These are phyloP conservation scores for Massariosphaeria phaeospora DNA, from an alignment of 495 filamentous ascomycete genomes.

Conservation along the genomic window DNA sequence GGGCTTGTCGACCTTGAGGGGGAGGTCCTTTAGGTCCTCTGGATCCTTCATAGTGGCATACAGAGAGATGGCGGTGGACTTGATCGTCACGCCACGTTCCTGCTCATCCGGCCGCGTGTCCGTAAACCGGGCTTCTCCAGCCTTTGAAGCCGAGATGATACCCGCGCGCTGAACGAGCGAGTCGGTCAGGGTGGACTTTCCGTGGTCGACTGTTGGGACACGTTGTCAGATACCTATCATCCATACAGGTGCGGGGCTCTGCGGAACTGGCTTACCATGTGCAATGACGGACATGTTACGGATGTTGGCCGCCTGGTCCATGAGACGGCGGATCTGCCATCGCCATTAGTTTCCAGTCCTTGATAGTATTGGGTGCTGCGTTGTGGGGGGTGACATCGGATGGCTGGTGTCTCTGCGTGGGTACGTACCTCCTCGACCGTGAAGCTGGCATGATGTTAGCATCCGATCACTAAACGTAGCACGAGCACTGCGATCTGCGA, in stretches of 20 bases:
- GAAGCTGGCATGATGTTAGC: conserved; percentile 63
- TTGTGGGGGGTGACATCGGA: too few species aligned
- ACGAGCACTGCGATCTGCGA: too few species aligned
- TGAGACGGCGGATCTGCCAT: conserved; percentile 76
- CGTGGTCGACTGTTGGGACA: conserved; percentile 75
- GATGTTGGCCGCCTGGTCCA: conserved; percentile 98
- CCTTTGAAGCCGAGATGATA: conserved; percentile 98
- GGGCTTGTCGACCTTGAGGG: conserved; percentile 77
- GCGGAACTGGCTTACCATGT: conserved; percentile 46
- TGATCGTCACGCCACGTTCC: conserved; percentile 99
- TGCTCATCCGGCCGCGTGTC: conserved; percentile 97
- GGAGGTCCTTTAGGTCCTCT: conserved; percentile 93
- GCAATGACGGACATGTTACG: conserved; percentile 99
- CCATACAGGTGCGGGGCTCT: conserved; percentile 9
- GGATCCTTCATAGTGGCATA: conserved; percentile 77
- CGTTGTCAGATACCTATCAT: conserved; percentile 6
- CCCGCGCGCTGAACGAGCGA: conserved; percentile 97
- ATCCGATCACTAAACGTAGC: conserved; percentile 2
- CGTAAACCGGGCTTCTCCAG: conserved; percentile 90
- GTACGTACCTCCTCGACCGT: conserved; percentile 83
- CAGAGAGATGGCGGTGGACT: conserved; percentile 98
- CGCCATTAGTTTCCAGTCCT: conserved; percentile 34
- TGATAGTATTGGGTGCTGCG: not conserved
- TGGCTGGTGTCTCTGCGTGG: too few species aligned
- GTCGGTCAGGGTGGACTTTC: conserved; percentile 98